Evolutionary conservation across 257 asterid genomes (phyloP), one percentile per base, ranked within the genome.

Genomic region (Hygrophila difformis): DNA sequence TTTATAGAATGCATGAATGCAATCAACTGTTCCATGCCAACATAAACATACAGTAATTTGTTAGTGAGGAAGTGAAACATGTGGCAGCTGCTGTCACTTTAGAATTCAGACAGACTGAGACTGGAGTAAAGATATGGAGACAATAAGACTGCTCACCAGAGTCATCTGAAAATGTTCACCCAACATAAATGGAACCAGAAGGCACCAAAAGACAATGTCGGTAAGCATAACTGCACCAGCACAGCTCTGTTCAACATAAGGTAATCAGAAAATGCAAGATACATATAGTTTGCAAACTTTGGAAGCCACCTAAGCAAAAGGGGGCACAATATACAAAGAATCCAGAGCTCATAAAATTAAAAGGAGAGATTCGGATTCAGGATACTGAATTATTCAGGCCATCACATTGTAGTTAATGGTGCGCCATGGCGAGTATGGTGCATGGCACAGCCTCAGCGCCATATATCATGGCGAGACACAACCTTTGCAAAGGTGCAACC

Each of bases 181-280:
- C 13, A 73, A 11, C 92, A 81, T 81, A 67, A 84, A 88, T 34
- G 97, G 97, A 54, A 88, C 84, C 55, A 84, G 56, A 42, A 84
- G 76, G 59, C 97, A 55, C 97, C 95, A 87, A 55, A 87, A 84
- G 24, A 87, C 94, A 1, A 81, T 59, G 67, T 88, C 95, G 2
- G 97, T 88, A 26, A 88, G 77, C 78, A 84, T 58, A 19, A 66
- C 81, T 44, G 95, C 97, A 12, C 97, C 97, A 49, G 81, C 95
- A 70, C 78, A 62, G 29, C 67, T 65, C 95, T 88, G 75, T 55
- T 17, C 20, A 39, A 39, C 8, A 45, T 24, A 38, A 28, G 10
- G 53, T 33, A 8, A 34, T 17, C 12, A 18, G 18, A 26, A 39
- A 16, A 6, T 12, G 9, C 15, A 3, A 19, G 60, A 22, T 42